phyloP scores from a whole-genome alignment of 768 basidiomycete species.

The Candolleomyces eurysporus region DNA sequence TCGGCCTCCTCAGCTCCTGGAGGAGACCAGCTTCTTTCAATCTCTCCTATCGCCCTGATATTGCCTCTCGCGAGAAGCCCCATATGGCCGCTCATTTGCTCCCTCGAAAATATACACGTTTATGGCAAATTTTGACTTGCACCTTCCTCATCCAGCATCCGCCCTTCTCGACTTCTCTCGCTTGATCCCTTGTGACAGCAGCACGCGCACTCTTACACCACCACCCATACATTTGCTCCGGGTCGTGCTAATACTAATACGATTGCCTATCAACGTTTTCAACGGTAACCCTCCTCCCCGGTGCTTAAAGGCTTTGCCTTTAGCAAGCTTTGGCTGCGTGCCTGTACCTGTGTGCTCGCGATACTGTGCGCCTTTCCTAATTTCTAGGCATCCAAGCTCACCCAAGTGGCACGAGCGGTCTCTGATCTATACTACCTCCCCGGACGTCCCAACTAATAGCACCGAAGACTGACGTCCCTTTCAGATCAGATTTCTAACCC shows the following conservation, averaged over 20 bases:
- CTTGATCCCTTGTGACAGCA: background rate
- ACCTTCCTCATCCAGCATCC: conserved; percentile 1
- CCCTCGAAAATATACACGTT: background rate
- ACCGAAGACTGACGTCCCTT: background rate
- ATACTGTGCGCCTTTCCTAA: background rate
- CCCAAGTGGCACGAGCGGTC: too few relatives aligned
- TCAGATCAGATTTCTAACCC: conserved; percentile 1
- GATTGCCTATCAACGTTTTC: background rate
- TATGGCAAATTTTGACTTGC: background rate
- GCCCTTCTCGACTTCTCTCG: conserved; percentile 4
- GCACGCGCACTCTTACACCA: background rate
- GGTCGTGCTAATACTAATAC: background rate
- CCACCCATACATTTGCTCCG: background rate
- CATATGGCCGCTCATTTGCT: background rate
- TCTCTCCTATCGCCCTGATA: background rate
- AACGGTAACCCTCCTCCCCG: background rate
- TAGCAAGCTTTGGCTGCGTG: background rate
- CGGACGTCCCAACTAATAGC: background rate
- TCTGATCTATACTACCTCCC: too few relatives aligned
- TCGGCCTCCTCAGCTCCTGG: background rate
- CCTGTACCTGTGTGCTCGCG: background rate
- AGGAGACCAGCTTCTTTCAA: background rate
- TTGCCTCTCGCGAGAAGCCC: background rate
- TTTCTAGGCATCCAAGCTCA: background rate
- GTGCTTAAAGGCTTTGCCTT: background rate